Base-by-base conservation (phyloP, 2,329 filamentous ascomycete species). In the Chaetomiaceae sp. region DNA sequence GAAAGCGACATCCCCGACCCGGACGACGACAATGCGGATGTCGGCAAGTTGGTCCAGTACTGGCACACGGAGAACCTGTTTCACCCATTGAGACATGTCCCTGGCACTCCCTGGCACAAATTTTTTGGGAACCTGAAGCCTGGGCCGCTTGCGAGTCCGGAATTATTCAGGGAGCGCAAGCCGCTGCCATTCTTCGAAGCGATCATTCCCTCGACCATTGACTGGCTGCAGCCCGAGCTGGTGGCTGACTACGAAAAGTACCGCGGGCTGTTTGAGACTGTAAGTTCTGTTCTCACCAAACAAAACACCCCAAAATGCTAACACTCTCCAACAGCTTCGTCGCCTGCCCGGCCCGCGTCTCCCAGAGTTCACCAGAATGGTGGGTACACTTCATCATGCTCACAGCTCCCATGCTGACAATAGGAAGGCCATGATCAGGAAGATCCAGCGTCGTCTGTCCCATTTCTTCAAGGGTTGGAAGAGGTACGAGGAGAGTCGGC, bases 31-130 rank as follows among this genome's bases (percentile, higher is more conserved):
- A 20, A 48, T 12, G 53, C 23, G 5, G 52, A 53, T 20, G 1
- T 55, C n/a, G 25, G 11, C 4, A 50, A 47, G 25, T 7, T 53
- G 7, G 14, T 29, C 9, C n/a, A 29, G 23, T 53, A 55, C 29
- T 59, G 53, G 48, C 57, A 57, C 22, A 23, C 29, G 1, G 57
- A 59, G n/a, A 44, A 44, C 36, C 6, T 53, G 22, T 47, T 39
- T 11, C 43, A 53, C 19, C 55, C 57, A 9, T 19, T 57, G 46
- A 47, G 40, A 23, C 55, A 53, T n/a, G 52, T 59, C 7, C 57
- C 57, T n/a, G 57, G 57, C 17, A 59, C 45, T 27, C 51, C 34
- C 2, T 59, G 57, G 57, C 55, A 59, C 52, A 59, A 59, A 20
- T 59, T 57, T 43, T 53, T 59, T 45, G 57, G 55, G 17, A 53